A percentile compares a stretch with the other conserved stretches of the same genome.
phyloP scores from a whole-genome alignment of 2,329 filamentous ascomycete species.

The Colletotrichum nymphaeae region DNA sequence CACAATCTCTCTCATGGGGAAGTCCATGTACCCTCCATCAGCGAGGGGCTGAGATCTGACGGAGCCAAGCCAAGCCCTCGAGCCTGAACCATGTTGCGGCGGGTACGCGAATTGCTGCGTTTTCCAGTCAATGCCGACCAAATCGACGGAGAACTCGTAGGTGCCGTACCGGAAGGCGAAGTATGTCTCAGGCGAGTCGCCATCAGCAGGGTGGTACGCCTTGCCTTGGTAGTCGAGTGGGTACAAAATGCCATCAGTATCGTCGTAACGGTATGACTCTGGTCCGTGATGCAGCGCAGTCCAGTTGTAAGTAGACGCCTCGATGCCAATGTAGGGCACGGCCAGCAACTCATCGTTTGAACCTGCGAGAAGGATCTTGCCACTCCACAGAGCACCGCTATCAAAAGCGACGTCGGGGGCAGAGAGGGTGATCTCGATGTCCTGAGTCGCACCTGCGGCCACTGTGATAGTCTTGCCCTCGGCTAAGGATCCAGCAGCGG shows the following conservation, averaged over 20 bases:
- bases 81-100: conserved; percentile 15
- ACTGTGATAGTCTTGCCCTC: conserved; percentile 17
- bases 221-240: conserved; percentile 34
- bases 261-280: conserved; percentile 35
- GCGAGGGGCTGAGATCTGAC: conserved; percentile 20
- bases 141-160: conserved; percentile 37
- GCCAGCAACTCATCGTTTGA: conserved; percentile 35
- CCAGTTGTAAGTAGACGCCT: conserved; percentile 40
- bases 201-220: conserved; percentile 32
- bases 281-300: conserved; percentile 35
- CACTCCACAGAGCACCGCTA: conserved; percentile 39
- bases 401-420: conserved; percentile 20
- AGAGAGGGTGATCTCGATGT: conserved; percentile 24
- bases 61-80: conserved; percentile 30
- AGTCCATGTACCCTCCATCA: conserved; percentile 8
- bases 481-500: conserved; percentile 13
- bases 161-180: conserved; percentile 38
- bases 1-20: conserved; percentile 23
- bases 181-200: conserved; percentile 36
- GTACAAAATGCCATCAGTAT: conserved; percentile 24
- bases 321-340: conserved; percentile 38
- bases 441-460: background rate
- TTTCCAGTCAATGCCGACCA: conserved; percentile 36
- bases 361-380: conserved; percentile 38
- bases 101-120: conserved; percentile 35